Conservation (phyloP, 1,139 yeast species). For the Meyerozyma guilliermondii region DNA sequence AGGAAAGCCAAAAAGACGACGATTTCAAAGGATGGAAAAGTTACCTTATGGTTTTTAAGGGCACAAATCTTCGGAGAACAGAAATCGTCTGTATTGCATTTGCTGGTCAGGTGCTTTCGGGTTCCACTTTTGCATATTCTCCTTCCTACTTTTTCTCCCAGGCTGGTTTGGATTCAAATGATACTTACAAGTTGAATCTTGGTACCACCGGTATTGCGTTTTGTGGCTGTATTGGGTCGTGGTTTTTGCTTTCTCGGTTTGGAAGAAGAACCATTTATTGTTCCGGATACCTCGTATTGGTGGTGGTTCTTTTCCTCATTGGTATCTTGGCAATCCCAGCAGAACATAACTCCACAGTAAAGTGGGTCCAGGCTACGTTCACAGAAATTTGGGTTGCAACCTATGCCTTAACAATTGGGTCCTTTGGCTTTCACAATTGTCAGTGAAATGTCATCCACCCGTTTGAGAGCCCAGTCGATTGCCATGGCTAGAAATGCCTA, state of each 20-base stretch:
- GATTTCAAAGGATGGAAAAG: conserved; percentile 13
- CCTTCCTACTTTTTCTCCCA: conserved; percentile 21
- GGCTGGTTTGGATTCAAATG: conserved; percentile 16
- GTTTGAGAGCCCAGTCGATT: conserved; percentile 21
- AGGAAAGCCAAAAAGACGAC: conserved; percentile 9
- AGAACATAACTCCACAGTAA: conserved; percentile 11
- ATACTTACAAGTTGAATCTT: conserved; percentile 12
- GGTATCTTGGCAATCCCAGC: conserved; percentile 13
- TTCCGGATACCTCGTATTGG: conserved; percentile 11
- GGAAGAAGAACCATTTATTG: conserved; percentile 22
- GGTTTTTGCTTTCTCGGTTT: conserved; percentile 16
- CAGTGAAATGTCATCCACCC: conserved; percentile 20
- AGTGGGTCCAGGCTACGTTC: conserved; percentile 22
- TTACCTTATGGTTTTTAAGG: conserved; percentile 17
- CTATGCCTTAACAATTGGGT: conserved; percentile 20
- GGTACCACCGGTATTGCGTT: conserved; percentile 18
- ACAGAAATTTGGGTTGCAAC: conserved; percentile 21
- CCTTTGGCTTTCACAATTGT: conserved; percentile 21
- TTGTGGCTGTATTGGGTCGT: conserved; percentile 14
- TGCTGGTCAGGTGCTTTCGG: conserved; percentile 20
- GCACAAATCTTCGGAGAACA: conserved; percentile 17
- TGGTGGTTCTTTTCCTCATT: conserved; percentile 9
- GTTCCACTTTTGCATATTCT: conserved; percentile 19
- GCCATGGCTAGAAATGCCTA: conserved; percentile 22
- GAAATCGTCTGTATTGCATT: conserved; percentile 18